A percentile compares a stretch with the other conserved stretches of the same genome.
phyloP scores from a whole-genome alignment of 2,329 filamentous ascomycete species.

The Colletotrichum noveboracense region DNA sequence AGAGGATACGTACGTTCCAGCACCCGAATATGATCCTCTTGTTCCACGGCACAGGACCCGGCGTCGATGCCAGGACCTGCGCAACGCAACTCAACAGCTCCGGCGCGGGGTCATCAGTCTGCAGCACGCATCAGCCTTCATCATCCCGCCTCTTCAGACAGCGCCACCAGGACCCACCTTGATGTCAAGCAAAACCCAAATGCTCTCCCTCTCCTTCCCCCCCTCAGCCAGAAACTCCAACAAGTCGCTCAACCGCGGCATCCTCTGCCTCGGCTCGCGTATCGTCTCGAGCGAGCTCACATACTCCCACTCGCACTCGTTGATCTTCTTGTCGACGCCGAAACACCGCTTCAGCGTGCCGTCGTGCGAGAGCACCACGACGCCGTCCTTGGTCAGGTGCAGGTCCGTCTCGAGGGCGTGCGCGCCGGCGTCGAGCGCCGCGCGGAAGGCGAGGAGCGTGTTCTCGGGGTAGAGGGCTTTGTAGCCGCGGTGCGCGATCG shows the following conservation, averaged over 20 bases:
- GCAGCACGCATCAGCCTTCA: background rate
- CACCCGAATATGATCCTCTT: constrained; percentile 79
- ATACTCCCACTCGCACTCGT: constrained; percentile 79
- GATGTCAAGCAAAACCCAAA: constrained; percentile 89
- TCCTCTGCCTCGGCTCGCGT: constrained; percentile 68
- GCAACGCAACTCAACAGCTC: constrained; percentile 75
- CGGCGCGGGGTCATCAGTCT: constrained; percentile 74
- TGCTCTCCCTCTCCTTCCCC: constrained; percentile 65
- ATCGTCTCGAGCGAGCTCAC: constrained; percentile 72
- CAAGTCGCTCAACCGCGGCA: constrained; percentile 79
- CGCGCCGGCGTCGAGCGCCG: constrained; percentile 74
- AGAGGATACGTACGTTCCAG: constrained; percentile 67
- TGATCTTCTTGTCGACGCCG: constrained; percentile 73
- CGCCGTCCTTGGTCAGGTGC: constrained; percentile 80
- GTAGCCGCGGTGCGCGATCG: constrained; percentile 81
- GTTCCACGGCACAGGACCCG: constrained; percentile 65
- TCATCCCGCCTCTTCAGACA: accelerated
- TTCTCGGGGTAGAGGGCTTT: constrained; percentile 85
- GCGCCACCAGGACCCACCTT: constrained; percentile 60
- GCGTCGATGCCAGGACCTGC: constrained; percentile 62
- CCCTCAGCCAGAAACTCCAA: constrained; percentile 73
- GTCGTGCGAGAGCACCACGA: constrained; percentile 88
- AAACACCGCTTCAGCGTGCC: constrained; percentile 80
- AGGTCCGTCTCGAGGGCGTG: constrained; percentile 90
- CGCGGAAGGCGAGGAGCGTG: constrained; percentile 78